phyloP scores from a whole-genome alignment of 345 rosid genomes.

The Abelmoschus esculentus region DNA sequence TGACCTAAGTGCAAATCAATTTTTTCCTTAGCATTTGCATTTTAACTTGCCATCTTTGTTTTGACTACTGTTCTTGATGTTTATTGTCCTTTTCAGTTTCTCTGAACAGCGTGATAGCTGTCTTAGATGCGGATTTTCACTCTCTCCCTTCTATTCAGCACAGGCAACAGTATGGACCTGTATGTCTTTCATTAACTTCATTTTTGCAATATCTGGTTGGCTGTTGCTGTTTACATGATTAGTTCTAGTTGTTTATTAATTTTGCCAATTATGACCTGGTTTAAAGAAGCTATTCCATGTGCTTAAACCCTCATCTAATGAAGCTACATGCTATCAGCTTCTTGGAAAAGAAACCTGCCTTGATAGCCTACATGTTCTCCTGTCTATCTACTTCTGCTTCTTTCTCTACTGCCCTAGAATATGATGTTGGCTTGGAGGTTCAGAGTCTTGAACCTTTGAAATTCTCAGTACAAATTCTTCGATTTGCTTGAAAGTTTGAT shows the following conservation, averaged over 20 bases:
- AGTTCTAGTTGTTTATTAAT: background rate
- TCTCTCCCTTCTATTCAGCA: slow-evolving; percentile 92
- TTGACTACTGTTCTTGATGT: slow-evolving; percentile 1
- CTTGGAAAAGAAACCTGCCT: background rate
- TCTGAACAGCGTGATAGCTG: slow-evolving; percentile 92
- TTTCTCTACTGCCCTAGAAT: background rate
- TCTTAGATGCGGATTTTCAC: slow-evolving; percentile 97
- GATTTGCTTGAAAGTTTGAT: slow-evolving; percentile 2
- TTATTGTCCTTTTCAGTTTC: slow-evolving; percentile 56
- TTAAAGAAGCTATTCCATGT: background rate
- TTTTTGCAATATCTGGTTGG: slow-evolving; percentile 1
- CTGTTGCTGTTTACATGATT: slow-evolving; percentile 7
- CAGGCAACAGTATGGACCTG: slow-evolving; percentile 96
- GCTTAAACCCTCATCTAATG: background rate
- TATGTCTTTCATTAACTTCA: slow-evolving; percentile 39
- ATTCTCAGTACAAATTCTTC: slow-evolving; percentile 1
- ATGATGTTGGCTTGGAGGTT: slow-evolving; percentile 1
- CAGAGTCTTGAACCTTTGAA: background rate
- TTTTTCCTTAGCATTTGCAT: background rate
- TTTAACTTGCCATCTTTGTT: slow-evolving; percentile 1
- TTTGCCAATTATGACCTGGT: background rate
- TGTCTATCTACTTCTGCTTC: background rate
- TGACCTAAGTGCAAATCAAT: background rate
- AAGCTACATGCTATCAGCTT: background rate
- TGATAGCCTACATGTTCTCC: background rate